Evolutionary conservation across 441 rosid genomes (phyloP).

Genomic region (Gossypium davidsonii): DNA sequence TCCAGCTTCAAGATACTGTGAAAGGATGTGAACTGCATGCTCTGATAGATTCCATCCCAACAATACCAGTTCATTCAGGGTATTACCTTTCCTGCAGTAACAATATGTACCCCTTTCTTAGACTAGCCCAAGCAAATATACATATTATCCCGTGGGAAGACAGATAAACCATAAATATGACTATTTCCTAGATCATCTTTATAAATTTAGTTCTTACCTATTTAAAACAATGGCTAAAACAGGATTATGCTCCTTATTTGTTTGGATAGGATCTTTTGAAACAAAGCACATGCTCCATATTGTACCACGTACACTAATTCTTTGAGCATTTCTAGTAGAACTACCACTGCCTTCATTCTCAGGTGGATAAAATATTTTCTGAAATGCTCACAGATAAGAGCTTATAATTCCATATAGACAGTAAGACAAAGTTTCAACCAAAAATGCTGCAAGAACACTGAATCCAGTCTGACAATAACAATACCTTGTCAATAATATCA

Average conservation of each 20-base stretch:
- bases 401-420: constrained; percentile 15
- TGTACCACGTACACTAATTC: constrained; percentile 56
- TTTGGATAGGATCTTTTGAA: constrained; percentile 44
- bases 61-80: constrained; percentile 60
- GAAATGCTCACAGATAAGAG: constrained; percentile 26
- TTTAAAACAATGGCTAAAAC: constrained; percentile 79
- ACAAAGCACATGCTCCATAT: constrained; percentile 99
- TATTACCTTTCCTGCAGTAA: constrained; percentile 61
- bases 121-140: constrained; percentile 21
- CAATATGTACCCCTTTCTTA: constrained; percentile 20
- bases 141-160: constrained; percentile 12
- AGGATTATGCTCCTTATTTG: constrained; percentile 66
- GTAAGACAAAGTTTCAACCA: neutral
- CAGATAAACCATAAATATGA: constrained; percentile 16
- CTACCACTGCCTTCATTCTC: constrained; percentile 43
- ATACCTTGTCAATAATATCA: constrained; percentile 68
- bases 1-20: constrained; percentile 64
- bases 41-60: constrained; percentile 67
- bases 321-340: constrained; percentile 33
- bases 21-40: constrained; percentile 42
- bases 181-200: constrained; percentile 20
- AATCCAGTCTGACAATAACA: constrained; percentile 20
- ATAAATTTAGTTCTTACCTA: constrained; percentile 54
- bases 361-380: constrained; percentile 75
- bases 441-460: constrained; percentile 10